Conservation (phyloP, 1,139 yeast genomes). For the Hemisphaericaspora lyxosophila region DNA sequence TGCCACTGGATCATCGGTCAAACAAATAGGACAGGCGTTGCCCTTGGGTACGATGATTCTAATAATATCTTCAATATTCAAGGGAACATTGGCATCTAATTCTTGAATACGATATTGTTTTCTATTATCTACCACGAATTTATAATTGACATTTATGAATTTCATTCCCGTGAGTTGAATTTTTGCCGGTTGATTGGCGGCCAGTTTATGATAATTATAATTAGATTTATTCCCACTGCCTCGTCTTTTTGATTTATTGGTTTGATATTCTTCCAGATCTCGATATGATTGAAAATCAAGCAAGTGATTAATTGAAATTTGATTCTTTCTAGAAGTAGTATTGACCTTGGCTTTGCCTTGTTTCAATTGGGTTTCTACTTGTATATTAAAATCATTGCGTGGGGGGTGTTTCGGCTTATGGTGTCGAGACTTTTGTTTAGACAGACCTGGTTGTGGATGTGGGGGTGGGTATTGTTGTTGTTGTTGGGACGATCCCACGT, state of each 20-base stretch:
- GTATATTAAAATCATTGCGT: slow-evolving; percentile 3
- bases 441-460: background rate
- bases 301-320: slow-evolving; percentile 62
- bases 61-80: slow-evolving; percentile 60
- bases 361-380: slow-evolving; percentile 15
- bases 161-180: slow-evolving; percentile 63
- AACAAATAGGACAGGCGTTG: slow-evolving; percentile 87
- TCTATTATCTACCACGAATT: slow-evolving; percentile 70
- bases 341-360: slow-evolving; percentile 17
- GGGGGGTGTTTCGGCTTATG: slow-evolving; percentile 6
- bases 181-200: slow-evolving; percentile 14
- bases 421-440: slow-evolving; percentile 2
- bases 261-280: slow-evolving; percentile 48
- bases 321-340: slow-evolving; percentile 46
- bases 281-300: slow-evolving; percentile 57
- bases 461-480: background rate
- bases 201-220: slow-evolving; percentile 4
- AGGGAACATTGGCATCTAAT: slow-evolving; percentile 72
- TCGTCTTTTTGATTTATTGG: slow-evolving; percentile 18
- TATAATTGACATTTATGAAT: slow-evolving; percentile 81
- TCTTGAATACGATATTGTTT: slow-evolving; percentile 57
- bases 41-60: slow-evolving; percentile 75
- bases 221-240: slow-evolving; percentile 16
- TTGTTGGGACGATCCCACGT: background rate
- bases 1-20: slow-evolving; percentile 79